Base-by-base conservation (phyloP, 2,329 filamentous ascomycete genomes). In the Podosphaera fusca region DNA sequence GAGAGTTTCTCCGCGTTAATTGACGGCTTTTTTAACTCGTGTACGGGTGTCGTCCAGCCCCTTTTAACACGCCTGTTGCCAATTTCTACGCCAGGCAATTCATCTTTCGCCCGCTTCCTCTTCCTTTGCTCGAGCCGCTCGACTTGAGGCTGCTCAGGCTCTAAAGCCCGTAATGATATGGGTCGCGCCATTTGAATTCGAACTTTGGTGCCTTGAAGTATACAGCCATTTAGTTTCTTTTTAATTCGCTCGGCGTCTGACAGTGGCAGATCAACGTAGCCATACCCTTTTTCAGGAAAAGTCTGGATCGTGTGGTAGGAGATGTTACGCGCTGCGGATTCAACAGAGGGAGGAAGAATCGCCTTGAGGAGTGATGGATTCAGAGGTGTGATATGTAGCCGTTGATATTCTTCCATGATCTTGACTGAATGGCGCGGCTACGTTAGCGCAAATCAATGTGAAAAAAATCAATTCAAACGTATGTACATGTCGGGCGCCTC, bases 251-350 rank as follows among this genome's bases (percentile, higher is more conserved):
- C 84, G 8, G 90, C 92, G 62, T 94, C 88, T 70, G 80, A 78
- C 2, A 68, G 71, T 0, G 89, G 89, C 42, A 98, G 71, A 52
- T 94, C 88, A 59, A 96, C 74, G 71, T 85, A 98, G 57, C 90
- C 92, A 79, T 87, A 98, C 56, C 79, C 82, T 67, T 80, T 84
- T 62, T 98, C 92, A 12, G 90, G 90, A 61, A 94, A 95, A 0
- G 89, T 89, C 66, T 87, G 79, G 62, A 95, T 72, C 4, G 75
- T 74, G 70, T 96, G 90, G 70, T 84, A 95, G n/a, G 89, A 95
- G 56, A 95, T 78, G 67, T 88, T 86, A 60, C 80, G 80, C 29
- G 86, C 87, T 51, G 73, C 73, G 12, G 80, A 74, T 40, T 80
- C 77, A 12, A 86, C 67, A 0, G 82, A 77, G 0, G 82, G 74